Percentiles rank a stretch among this genome's conserved stretches.
Conservation (phyloP, 1,139 yeast species). For the Wickerhamomyces sp. region DNA sequence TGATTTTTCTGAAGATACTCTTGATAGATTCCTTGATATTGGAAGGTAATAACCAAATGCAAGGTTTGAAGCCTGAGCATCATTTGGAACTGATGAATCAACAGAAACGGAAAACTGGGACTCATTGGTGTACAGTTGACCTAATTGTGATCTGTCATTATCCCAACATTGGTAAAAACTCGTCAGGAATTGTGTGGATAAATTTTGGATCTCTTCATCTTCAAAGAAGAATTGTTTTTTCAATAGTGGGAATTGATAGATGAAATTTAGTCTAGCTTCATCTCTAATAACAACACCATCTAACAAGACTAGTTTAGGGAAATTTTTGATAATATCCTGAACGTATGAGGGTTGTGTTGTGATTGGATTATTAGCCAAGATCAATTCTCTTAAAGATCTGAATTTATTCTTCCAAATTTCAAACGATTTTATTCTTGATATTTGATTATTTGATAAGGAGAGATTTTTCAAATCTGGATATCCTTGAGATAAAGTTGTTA, state of each 20-base stretch:
- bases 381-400: constrained; percentile 65
- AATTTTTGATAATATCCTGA: constrained; percentile 59
- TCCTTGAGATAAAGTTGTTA: constrained; percentile 64
- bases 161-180: constrained; percentile 83
- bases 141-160: constrained; percentile 60
- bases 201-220: constrained; percentile 61
- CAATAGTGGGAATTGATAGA: constrained; percentile 48
- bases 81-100: constrained; percentile 40
- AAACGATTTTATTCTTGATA: constrained; percentile 51
- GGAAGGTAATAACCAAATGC: constrained; percentile 65
- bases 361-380: constrained; percentile 76
- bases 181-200: constrained; percentile 71
- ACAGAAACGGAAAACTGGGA: constrained; percentile 78
- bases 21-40: constrained; percentile 69
- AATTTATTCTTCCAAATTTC: constrained; percentile 80
- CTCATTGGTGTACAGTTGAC: constrained; percentile 71
- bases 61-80: constrained; percentile 31
- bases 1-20: constrained; percentile 56
- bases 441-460: constrained; percentile 71
- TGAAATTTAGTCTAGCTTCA: constrained; percentile 50
- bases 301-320: constrained; percentile 73
- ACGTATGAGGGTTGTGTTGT: constrained; percentile 45
- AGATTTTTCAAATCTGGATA: constrained; percentile 75
- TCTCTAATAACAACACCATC: constrained; percentile 79
- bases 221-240: constrained; percentile 69